Base-by-base conservation (phyloP, 2,329 filamentous ascomycete species). In the Diaporthe amygdali region DNA sequence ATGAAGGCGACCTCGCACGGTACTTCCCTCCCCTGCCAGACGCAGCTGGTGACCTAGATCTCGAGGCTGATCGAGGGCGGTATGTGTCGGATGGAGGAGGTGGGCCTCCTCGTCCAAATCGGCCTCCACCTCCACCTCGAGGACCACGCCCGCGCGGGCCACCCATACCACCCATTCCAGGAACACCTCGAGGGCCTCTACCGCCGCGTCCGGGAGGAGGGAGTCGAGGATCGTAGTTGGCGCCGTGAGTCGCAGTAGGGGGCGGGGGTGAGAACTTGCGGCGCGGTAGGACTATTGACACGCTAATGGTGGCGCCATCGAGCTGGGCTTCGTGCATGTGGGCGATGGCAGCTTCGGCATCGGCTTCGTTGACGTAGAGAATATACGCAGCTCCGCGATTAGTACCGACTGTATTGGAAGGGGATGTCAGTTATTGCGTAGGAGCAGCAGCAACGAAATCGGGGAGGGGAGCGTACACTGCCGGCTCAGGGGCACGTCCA, bases 321-420 rank as follows among this genome's bases (percentile, higher is more conserved):
- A 97, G 84, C 78, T 97, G 94, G n/a, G 94, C 94, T 83, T 99
- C 96, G 81, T 99, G 96, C 96, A 99, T 98, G 80, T 97, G 94
- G 22, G 95, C 91, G 76, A 98, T 97, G 34, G 96, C 96, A 17
- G 91, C 87, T 82, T 98, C 94, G 30, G 96, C 96, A 74, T 96
- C 93, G 63, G 89, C 86, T 74, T 95, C 90, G 75, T 92, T 87
- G 68, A 90, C 86, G 82, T 93, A 99, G 51, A 97, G 87, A 74
- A 98, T 95, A 81, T 98, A 98, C 39, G 96, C 96, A 34, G 94
- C 97, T 56, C 96, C 96, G 70, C 96, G 92, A 78, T 98, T 98
- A 68, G 91, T 95, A 80, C 94, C 96, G 77, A 70, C 68, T 73
- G 47, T 72, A 49, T 59, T 49, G 9, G 59, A 15, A 15, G 32